These are phyloP conservation scores for Fonsecaea nubica DNA, from an alignment of 2,329 filamentous ascomycete species.

Conservation along the genomic window DNA sequence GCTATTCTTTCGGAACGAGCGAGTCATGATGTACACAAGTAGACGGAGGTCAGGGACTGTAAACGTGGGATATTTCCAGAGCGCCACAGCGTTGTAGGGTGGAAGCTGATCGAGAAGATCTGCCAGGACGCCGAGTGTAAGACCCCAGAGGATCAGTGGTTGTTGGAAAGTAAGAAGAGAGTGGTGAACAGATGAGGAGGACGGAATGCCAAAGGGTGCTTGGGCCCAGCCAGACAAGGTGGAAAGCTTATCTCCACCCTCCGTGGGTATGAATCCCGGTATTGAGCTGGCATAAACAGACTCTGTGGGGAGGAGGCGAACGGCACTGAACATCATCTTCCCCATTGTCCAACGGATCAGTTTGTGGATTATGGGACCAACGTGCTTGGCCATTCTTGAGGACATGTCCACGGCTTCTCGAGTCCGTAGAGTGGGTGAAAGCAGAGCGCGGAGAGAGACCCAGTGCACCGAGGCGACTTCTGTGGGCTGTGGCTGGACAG, in stretches of 20 bases:
- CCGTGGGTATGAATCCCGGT: conserved; percentile 55
- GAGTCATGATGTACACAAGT: conserved; percentile 66
- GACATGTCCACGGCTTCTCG: conserved; percentile 69
- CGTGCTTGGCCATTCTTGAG: conserved; percentile 64
- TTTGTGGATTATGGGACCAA: conserved; percentile 61
- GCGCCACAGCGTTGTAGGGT: conserved; percentile 64
- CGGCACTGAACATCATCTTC: conserved; percentile 71
- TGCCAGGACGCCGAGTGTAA: conserved; percentile 70
- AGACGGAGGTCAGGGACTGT: conserved; percentile 67
- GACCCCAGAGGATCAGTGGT: conserved; percentile 70
- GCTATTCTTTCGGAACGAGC: conserved; percentile 62
- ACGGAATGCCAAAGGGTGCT: conserved; percentile 32
- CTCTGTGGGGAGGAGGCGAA: conserved; percentile 67
- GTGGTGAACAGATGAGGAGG: conserved; percentile 24
- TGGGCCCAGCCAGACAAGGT: conserved; percentile 39
- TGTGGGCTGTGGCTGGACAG: conserved; percentile 68
- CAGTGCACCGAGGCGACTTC: conserved; percentile 74
- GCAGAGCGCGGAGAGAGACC: conserved; percentile 68
- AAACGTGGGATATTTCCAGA: conserved; percentile 74
- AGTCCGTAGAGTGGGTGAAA: conserved; percentile 66
- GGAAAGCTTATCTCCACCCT: conserved; percentile 38
- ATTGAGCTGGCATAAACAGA: conserved; percentile 64
- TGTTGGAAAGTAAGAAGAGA: conserved; percentile 43
- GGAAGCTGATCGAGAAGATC: conserved; percentile 72
- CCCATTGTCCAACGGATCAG: conserved; percentile 65